Conservation (phyloP, 1,284 basidiomycete species). For the Cerrena zonata region DNA sequence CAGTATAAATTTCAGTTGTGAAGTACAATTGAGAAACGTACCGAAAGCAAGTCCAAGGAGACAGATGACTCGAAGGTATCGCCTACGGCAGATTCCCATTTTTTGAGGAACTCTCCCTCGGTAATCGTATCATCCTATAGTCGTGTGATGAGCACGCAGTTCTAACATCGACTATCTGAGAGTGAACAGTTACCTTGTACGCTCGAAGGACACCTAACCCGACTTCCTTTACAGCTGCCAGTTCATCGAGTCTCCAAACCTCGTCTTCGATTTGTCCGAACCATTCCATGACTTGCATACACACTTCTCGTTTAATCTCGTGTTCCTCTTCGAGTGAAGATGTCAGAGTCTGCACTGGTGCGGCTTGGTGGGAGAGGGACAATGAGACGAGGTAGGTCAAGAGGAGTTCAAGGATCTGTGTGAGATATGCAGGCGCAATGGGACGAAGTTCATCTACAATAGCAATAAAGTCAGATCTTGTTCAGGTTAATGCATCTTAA, state of each 20-base stretch:
- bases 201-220: constrained; percentile 66
- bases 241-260: constrained; percentile 60
- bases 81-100: constrained; percentile 69
- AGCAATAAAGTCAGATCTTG: not conserved
- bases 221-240: constrained; percentile 56
- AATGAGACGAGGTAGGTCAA: constrained; percentile 65
- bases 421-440: constrained; percentile 61
- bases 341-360: constrained; percentile 49
- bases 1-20: not conserved
- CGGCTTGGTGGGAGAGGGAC: constrained; percentile 42
- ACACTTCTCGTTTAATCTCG: constrained; percentile 59
- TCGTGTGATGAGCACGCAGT: constrained; percentile 37
- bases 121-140: constrained; percentile 51
- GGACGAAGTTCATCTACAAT: constrained; percentile 59
- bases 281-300: constrained; percentile 69
- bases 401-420: constrained; percentile 65
- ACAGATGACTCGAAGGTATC: constrained; percentile 64
- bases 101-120: constrained; percentile 49
- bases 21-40: constrained; percentile 36
- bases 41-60: constrained; percentile 58
- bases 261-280: constrained; percentile 61
- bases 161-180: not conserved
- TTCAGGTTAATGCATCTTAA: constrained; percentile 9
- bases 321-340: constrained; percentile 65
- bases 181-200: constrained; percentile 45